phyloP scores from a whole-genome alignment of 2,329 filamentous ascomycete species.

The Beauveria asiatica region DNA sequence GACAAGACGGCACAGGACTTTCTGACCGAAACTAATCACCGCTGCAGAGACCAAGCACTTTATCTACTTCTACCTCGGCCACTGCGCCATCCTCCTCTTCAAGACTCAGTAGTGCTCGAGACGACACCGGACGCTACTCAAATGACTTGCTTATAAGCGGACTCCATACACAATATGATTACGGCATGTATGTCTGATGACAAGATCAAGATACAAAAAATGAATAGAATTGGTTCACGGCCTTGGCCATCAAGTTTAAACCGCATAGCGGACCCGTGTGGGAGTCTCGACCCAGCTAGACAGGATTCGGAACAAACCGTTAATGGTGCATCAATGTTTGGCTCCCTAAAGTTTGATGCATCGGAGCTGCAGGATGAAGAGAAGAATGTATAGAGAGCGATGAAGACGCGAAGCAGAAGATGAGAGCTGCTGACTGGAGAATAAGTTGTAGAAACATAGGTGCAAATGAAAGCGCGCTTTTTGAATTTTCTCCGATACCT shows the following conservation, averaged over 20 bases:
- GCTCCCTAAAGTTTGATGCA: background rate
- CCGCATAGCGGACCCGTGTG: background rate
- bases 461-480: no score
- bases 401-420: no score
- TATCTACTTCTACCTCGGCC: constrained; percentile 99
- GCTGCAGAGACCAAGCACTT: constrained; percentile 92
- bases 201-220: constrained; percentile 1
- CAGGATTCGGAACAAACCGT: background rate
- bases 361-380: background rate
- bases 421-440: no score
- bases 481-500: no score
- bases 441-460: no score
- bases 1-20: background rate
- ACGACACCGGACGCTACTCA: background rate
- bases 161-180: background rate
- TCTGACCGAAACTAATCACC: background rate
- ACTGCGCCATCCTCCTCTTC: constrained; percentile 96
- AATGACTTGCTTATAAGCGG: background rate
- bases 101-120: constrained; percentile 72
- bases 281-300: background rate
- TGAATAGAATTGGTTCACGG: constrained; percentile 2
- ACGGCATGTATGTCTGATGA: background rate
- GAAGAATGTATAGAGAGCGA: background rate
- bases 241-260: background rate
- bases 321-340: background rate